Base-by-base conservation (phyloP, 1,284 basidiomycete genomes). In the Apiotrichum gamsii region DNA sequence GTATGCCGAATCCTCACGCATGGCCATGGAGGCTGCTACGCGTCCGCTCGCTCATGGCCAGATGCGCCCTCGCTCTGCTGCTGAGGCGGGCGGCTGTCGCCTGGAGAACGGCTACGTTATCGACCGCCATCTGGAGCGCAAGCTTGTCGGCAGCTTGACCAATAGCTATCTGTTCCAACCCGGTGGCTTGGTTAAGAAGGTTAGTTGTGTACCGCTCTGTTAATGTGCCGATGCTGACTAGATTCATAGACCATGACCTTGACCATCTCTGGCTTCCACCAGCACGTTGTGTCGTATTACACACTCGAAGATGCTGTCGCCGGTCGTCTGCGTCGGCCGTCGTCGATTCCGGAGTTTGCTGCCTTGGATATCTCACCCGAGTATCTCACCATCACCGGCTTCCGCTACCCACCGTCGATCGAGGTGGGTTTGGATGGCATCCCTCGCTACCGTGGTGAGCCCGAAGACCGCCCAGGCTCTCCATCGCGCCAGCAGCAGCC, bases 201-300 rank as follows among this genome's bases (percentile, higher is more conserved):
- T 89, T 44, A 59, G 80, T 61, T 9, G 21, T 30, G 21, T 20
- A 6, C 19, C 32, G 23, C 16, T 32, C 35, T 19, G 15, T 1
- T 9, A 28, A 9, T 39, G 18, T 11, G 31, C 38, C 23, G 13
- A 28, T 28, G 30, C 46, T 2, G 14, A 32, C 28, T 35, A 43
- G 25, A 32, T 13, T 31, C 23, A 25, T 67, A 94, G 90, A 94
- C 91, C 13, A 94, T 95, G 73, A 94, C 91, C 10, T 77, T 94
- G 43, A 86, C 84, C 29, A 87, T 94, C 50, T 72, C 74, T 45
- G 87, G 87, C 20, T 87, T 87, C 39, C 82, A 90, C 0, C 91
- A 96, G 65, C 93, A 97, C 67, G 80, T 97, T 52, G 89, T 97
- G 43, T 95, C 90, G 2, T 96, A 97, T 76, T 97, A 97, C 78